These are phyloP conservation scores for Solanum aculeatissimum DNA, from an alignment of 305 asterid genomes.

Conservation along the genomic window DNA sequence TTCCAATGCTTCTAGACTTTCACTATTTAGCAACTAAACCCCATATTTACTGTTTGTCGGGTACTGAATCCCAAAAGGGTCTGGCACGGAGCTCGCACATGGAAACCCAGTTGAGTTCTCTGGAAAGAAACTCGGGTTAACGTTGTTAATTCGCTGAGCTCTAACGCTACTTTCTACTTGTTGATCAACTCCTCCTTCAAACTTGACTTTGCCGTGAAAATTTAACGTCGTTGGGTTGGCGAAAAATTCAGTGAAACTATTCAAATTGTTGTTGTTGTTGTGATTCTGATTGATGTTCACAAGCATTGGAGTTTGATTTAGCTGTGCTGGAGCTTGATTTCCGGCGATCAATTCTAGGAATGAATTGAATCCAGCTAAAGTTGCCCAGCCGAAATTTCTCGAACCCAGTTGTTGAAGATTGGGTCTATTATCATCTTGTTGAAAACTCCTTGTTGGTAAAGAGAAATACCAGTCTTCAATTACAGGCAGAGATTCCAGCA, in stretches of 20 bases:
- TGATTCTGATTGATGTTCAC: not conserved
- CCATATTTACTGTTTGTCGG: conserved; percentile 12
- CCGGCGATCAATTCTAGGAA: conserved; percentile 4
- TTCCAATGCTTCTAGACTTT: not conserved
- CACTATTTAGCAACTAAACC: conserved; percentile 13
- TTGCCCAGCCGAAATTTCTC: conserved; percentile 25
- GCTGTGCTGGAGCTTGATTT: not conserved
- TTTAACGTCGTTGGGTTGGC: conserved; percentile 8
- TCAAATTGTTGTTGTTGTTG: not conserved
- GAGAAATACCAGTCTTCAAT: conserved; percentile 11
- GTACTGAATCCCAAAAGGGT: conserved; percentile 23
- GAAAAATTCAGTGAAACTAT: not conserved
- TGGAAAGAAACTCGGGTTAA: conserved; percentile 5
- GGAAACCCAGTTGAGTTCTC: not conserved
- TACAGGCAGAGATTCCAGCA: conserved; percentile 15
- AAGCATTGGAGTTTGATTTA: not conserved
- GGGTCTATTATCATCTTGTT: conserved; percentile 1
- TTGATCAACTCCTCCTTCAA: conserved; percentile 3
- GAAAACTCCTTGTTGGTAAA: conserved; percentile 6
- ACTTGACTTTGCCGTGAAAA: not conserved
- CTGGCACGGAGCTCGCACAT: not conserved
- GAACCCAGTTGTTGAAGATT: conserved; percentile 22
- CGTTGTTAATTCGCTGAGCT: conserved; percentile 10
- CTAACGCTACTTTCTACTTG: conserved; percentile 18
- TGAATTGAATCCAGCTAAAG: conserved; percentile 22